Evolutionary conservation across 1,139 yeast species (phyloP).

Genomic region (Saccharomycopsis phalli): DNA sequence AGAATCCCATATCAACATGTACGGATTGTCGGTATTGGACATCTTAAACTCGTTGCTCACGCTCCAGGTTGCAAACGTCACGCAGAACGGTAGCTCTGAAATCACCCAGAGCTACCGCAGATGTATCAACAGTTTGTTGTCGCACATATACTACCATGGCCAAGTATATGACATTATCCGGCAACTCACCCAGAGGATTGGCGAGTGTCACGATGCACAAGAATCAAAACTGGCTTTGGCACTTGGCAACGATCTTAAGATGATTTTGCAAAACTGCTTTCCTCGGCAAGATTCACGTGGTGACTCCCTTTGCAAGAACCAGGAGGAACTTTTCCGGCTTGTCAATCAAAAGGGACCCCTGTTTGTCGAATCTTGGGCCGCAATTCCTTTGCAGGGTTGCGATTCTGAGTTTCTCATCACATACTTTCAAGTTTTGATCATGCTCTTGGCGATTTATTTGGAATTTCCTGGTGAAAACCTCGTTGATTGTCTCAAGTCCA

Average conservation of each 20-base stretch:
- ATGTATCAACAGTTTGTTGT: constrained; percentile 54
- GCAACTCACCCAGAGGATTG: too few relatives aligned
- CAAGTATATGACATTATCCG: constrained; percentile 71
- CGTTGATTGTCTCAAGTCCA: neutral
- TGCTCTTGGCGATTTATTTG: constrained; percentile 9
- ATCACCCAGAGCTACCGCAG: constrained; percentile 28
- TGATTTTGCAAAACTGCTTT: constrained; percentile 5
- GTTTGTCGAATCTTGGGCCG: constrained; percentile 14
- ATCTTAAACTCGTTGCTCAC: constrained; percentile 54
- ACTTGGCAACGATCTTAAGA: constrained; percentile 12
- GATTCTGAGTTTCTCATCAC: neutral
- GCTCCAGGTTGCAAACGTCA: constrained; percentile 40
- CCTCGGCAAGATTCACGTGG: too few relatives aligned
- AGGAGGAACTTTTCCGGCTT: constrained; percentile 8
- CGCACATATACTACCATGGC: constrained; percentile 69
- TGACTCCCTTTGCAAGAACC: too few relatives aligned
- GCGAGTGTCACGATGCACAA: too few relatives aligned
- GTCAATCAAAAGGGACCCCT: constrained; percentile 8
- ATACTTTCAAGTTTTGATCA: constrained; percentile 11
- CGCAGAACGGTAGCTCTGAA: constrained; percentile 23
- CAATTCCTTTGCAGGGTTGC: too few relatives aligned
- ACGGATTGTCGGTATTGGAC: constrained; percentile 86
- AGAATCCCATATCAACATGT: constrained; percentile 73
- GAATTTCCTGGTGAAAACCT: constrained; percentile 6
- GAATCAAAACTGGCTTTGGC: too few relatives aligned